phyloP scores from a whole-genome alignment of 2,329 filamentous ascomycete genomes.

The Sclerotinia borealis region DNA sequence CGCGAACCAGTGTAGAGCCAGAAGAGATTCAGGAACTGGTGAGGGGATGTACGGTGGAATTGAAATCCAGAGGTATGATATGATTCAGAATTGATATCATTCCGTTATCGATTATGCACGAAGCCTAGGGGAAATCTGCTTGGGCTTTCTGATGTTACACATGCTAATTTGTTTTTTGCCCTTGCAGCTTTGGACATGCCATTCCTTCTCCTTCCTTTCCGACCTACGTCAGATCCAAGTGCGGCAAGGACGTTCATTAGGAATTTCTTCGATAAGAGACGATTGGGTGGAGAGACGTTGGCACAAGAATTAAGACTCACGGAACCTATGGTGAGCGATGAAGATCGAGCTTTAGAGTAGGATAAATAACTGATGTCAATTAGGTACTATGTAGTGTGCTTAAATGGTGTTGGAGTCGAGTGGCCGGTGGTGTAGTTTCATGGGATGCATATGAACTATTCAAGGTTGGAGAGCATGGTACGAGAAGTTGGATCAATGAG shows the following conservation, averaged over 20 bases:
- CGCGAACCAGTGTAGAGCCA: constrained; percentile 72
- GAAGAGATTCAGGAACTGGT: constrained; percentile 89
- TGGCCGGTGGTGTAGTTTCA: constrained; percentile 84
- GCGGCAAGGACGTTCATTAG: constrained; percentile 87
- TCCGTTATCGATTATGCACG: constrained; percentile 27
- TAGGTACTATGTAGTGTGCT: constrained; percentile 88
- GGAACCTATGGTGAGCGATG: constrained; percentile 74
- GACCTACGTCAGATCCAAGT: constrained; percentile 86
- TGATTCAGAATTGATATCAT: constrained; percentile 15
- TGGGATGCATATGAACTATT: constrained; percentile 98
- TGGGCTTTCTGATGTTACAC: constrained; percentile 17
- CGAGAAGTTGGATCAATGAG: constrained; percentile 16
- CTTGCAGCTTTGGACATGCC: constrained; percentile 76
- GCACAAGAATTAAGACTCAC: constrained; percentile 84
- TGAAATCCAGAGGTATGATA: constrained; percentile 86
- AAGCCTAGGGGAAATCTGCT: constrained; percentile 12
- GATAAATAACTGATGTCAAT: constrained; percentile 24
- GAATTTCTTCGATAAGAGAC: constrained; percentile 75
- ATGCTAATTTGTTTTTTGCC: constrained; percentile 20
- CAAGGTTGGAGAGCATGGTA: constrained; percentile 88
- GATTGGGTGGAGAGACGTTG: constrained; percentile 64
- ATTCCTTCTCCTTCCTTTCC: constrained; percentile 89
- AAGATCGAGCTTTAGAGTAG: neutral
- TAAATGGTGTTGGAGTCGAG: constrained; percentile 97
- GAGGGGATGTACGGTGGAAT: constrained; percentile 76